Base-by-base conservation (phyloP, 2,329 filamentous ascomycete species). In the Penicillium aurantiogriseum region DNA sequence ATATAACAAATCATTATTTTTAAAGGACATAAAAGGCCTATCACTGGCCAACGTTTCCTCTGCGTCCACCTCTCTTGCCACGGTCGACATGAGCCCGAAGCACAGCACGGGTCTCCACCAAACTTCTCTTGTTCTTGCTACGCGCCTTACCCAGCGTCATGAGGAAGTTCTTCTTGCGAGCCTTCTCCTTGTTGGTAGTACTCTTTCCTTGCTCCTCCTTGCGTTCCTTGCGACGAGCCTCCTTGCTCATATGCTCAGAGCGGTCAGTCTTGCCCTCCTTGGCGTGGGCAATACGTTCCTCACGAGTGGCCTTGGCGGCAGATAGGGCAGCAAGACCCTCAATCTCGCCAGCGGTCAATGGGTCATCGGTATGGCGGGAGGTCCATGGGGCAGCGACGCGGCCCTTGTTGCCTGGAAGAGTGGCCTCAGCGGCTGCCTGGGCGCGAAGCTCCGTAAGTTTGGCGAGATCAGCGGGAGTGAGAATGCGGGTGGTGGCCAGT, bases 141-240 rank as follows among this genome's bases (percentile, higher is more conserved):
- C 94, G 95, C 11, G 94, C 94, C 81, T 99, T 97, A 58, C 93
- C 91, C 59, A 99, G 78, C 39, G 93, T 97, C 94, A 99, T 99
- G 69, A 99, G 74, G 78, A 99, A 96, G 76, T 99, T 99, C 89
- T 99, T 99, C 83, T 91, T 91, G 66, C 93, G 83, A 42, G 90
- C 86, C 85, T 99, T 99, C 81, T 99, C 94, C 79, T 90, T 90
- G 78, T 99, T 99, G 64, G 93, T 97, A 38, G 91, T 92, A 73
- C 90, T 96, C 86, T 97, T 97, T 69, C 94, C 94, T 77, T 92
- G 85, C 2, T 86, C 83, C 68, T 88, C 86, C 84, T 96, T 96
- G 82, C 92, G 91, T 73, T 91, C 86, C 81, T 91, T 91, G 69
- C 90, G 83, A 71, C 90, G 87, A 17, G 92, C 92, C 63, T 91